These are phyloP conservation scores for Gastrolobium bilobum DNA, from an alignment of 306 rosid species.

Conservation along the genomic window DNA sequence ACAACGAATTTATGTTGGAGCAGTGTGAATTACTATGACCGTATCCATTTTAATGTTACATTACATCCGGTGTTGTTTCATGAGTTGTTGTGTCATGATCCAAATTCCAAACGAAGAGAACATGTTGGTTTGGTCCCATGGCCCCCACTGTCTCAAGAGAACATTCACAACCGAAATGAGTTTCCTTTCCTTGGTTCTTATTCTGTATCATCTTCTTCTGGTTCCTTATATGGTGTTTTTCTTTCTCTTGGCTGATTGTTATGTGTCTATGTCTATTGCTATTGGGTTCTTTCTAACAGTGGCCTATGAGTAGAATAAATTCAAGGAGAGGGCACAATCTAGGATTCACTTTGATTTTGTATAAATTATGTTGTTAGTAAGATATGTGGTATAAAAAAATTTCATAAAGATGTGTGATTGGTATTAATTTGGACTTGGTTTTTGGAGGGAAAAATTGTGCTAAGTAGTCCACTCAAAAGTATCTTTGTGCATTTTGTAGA, in stretches of 20 bases:
- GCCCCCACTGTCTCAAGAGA: conserved; percentile 39
- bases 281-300: background rate
- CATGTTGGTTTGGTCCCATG: conserved; percentile 43
- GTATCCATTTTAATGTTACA: conserved; percentile 36
- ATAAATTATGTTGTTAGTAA: background rate
- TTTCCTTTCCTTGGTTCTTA: conserved; percentile 22
- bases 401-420: conserved; percentile 15
- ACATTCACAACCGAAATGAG: conserved; percentile 39
- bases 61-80: conserved; percentile 18
- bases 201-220: conserved; percentile 31
- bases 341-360: conserved; percentile 7
- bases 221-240: conserved; percentile 21
- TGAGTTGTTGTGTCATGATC: conserved; percentile 31
- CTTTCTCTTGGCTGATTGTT: conserved; percentile 40
- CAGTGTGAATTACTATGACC: conserved; percentile 13
- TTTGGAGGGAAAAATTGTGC: conserved; percentile 31
- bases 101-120: conserved; percentile 40
- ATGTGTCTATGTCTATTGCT: conserved; percentile 25
- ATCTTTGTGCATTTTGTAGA: conserved; percentile 14
- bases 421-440: conserved; percentile 33
- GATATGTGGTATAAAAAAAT: background rate
- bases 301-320: background rate
- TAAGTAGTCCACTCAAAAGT: background rate
- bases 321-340: background rate
- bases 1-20: conserved; percentile 16